Conservation (phyloP, 2,329 filamentous ascomycete genomes). For the Penicillium sp. region DNA sequence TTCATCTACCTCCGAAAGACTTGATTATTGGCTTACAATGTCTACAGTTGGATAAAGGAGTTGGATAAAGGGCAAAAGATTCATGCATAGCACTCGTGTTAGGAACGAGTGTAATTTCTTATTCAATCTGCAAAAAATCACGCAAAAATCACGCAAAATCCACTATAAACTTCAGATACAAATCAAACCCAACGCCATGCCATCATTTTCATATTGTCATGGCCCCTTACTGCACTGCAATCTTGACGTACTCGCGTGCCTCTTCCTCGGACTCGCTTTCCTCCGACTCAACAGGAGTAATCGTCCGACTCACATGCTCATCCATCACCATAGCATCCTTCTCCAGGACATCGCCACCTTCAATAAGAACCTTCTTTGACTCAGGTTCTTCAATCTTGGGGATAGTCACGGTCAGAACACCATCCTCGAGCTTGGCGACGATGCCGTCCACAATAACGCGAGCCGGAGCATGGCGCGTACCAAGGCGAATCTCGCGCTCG, state of each 20-base stretch:
- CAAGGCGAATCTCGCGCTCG: conserved; percentile 66
- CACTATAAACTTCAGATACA: not conserved
- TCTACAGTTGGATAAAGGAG: not conserved
- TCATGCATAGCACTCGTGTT: not conserved
- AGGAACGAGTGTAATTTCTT: not conserved
- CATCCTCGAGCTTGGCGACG: conserved; percentile 74
- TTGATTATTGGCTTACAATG: not conserved
- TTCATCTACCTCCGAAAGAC: too few relatives aligned
- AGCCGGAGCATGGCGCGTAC: conserved; percentile 53
- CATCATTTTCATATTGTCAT: not conserved
- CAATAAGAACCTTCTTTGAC: conserved; percentile 19
- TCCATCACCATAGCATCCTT: conserved; percentile 23
- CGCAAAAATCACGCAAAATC: not conserved
- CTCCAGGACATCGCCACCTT: conserved; percentile 17
- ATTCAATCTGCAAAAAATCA: not conserved
- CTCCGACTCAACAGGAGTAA: conserved; percentile 25
- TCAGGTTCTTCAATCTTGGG: conserved; percentile 59
- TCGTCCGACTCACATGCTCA: conserved; percentile 19
- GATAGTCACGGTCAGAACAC: conserved; percentile 72
- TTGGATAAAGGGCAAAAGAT: not conserved
- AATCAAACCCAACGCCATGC: not conserved
- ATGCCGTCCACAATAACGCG: conserved; percentile 68
- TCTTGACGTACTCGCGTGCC: conserved; percentile 25
- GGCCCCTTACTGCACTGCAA: conserved; percentile 20
- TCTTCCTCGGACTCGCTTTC: conserved; percentile 15